Evolutionary conservation across 768 basidiomycete genomes (phyloP).

Genomic region (Lyophyllum atratum): DNA sequence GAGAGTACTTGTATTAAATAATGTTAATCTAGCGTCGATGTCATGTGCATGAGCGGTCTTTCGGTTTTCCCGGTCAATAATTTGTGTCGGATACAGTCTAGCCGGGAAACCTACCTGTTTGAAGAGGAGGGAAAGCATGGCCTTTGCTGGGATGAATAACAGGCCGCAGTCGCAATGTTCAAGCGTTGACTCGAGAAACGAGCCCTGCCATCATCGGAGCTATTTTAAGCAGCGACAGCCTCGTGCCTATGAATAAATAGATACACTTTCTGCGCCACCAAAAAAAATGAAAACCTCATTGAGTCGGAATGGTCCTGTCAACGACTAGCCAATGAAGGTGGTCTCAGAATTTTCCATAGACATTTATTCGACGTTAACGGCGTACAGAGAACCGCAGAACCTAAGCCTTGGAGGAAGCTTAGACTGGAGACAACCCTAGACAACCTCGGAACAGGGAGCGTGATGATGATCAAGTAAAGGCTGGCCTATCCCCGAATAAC

Average conservation of each 20-base stretch:
- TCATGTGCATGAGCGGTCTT: constrained; percentile 4
- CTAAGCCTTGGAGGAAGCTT: neutral
- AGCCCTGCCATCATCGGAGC: constrained; percentile 5
- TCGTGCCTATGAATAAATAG: neutral
- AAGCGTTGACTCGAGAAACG: neutral
- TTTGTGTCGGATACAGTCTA: neutral
- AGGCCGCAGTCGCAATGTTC: neutral
- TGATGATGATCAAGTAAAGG: neutral
- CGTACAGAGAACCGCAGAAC: neutral
- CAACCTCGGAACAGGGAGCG: neutral
- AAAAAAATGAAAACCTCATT: neutral
- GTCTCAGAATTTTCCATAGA: neutral
- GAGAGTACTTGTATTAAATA: neutral
- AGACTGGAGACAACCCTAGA: neutral
- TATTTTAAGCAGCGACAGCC: neutral
- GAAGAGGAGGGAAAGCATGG: neutral
- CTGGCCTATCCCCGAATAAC: neutral
- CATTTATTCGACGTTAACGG: neutral
- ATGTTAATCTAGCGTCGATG: neutral
- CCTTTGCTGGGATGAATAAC: neutral
- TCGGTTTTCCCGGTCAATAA: neutral
- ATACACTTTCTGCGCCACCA: constrained; percentile 12
- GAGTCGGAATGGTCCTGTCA: neutral
- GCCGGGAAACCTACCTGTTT: neutral
- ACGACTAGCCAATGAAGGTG: neutral